Base-by-base conservation (phyloP, 768 basidiomycete genomes). In the Steccherinum ochraceum region DNA sequence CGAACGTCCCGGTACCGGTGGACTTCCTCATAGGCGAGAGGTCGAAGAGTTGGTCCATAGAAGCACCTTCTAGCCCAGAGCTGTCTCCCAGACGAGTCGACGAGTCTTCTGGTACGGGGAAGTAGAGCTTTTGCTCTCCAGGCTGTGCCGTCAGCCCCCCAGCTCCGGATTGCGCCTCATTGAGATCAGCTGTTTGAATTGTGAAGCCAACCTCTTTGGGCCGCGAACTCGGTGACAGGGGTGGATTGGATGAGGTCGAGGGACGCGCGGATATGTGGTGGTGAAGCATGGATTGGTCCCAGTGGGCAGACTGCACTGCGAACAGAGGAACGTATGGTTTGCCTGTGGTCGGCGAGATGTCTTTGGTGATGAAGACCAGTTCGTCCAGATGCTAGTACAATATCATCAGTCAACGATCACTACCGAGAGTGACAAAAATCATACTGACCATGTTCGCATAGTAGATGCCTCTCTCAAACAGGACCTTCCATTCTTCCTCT, bases 401-500 rank as follows among this genome's bases (percentile, higher is more conserved):
- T n/a, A n/a, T n/a, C n/a, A n/a, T n/a, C n/a, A n/a, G n/a, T n/a
- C n/a, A n/a, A n/a, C n/a, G n/a, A n/a, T n/a, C n/a, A n/a, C n/a
- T n/a, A n/a, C n/a, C n/a, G n/a, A n/a, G n/a, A n/a, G n/a, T n/a
- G n/a, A n/a, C n/a, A n/a, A n/a, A n/a, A n/a, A 47, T 27, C 5
- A 26, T 24, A 66, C 74, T 45, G 53, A 90, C 91, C 87, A 95
- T 88, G 61, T 93, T 90, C 3, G 77, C 70, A 63, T 94, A 95
- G 65, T 92, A 86, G 4, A 95, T 89, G 10, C 87, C 87, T 21
- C 79, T 69, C 40, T 74, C 67, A 61, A 97, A 95, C 61, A 94
- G 73, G 43, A 66, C 73, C 16, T 68, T 71, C 79, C 87, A 89
- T 56, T 85, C 77, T 40, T 56, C 64, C 63, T 95, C 92, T 61